phyloP scores from a whole-genome alignment of 345 rosid genomes.

The Theobroma cacao region DNA sequence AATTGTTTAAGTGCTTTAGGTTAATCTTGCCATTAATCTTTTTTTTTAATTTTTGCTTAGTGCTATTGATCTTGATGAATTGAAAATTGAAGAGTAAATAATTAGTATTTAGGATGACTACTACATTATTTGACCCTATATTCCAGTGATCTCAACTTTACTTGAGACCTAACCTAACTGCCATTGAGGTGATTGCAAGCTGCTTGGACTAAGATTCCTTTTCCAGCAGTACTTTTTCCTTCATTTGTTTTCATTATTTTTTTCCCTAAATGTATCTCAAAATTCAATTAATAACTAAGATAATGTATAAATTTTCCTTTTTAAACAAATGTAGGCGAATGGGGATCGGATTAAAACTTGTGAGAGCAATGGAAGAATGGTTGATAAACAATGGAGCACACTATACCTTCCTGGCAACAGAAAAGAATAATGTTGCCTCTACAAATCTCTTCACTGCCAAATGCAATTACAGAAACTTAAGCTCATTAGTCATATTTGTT shows the following conservation, averaged over 20 bases:
- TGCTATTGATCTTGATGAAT: background rate
- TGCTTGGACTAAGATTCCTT: background rate
- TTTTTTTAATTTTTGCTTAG: no score
- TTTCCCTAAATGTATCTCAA: background rate
- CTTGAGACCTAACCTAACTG: background rate
- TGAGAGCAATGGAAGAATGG: constrained; percentile 55
- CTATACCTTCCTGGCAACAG: constrained; percentile 44
- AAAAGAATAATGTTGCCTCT: constrained; percentile 46
- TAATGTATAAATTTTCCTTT: background rate
- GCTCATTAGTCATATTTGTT: constrained; percentile 38
- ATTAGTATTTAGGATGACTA: no score
- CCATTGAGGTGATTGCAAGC: background rate
- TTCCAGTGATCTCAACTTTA: background rate
- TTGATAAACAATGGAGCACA: constrained; percentile 42
- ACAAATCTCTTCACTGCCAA: constrained; percentile 45
- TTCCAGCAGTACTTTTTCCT: background rate
- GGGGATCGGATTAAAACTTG: constrained; percentile 58
- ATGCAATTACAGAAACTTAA: constrained; percentile 27
- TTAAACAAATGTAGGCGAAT: constrained; percentile 31
- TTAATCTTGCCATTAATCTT: background rate
- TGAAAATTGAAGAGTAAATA: background rate
- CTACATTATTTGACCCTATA: no score
- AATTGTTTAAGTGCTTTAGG: background rate
- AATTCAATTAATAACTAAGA: background rate
- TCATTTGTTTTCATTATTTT: background rate